A percentile compares a stretch with the other conserved stretches of the same genome.
These are phyloP conservation scores for Ganoderma leucocontextum DNA, from an alignment of 1,284 basidiomycete genomes.

Conservation along the genomic window DNA sequence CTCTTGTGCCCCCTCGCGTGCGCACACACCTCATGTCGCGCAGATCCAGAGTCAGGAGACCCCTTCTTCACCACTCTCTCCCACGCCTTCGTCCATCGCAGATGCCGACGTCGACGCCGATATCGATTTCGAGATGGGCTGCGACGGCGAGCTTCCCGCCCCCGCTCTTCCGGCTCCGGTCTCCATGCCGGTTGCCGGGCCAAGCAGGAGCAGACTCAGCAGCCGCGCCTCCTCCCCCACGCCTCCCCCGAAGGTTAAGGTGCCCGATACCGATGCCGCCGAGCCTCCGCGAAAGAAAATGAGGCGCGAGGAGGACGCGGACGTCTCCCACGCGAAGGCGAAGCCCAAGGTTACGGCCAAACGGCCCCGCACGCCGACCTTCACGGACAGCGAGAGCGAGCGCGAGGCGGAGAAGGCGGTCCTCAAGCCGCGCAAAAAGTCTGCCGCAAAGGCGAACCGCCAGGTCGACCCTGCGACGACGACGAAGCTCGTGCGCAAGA, in stretches of 20 bases:
- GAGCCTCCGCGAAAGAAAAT: constrained; percentile 27
- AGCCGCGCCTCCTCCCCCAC: constrained; percentile 10
- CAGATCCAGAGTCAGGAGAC: constrained; percentile 9
- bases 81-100: constrained; percentile 24
- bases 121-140: constrained; percentile 8
- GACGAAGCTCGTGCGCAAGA: constrained; percentile 24
- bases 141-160: neutral
- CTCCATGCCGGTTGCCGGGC: neutral
- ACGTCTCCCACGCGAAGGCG: neutral
- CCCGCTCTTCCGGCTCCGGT: neutral
- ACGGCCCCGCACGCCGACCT: constrained; percentile 11
- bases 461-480: neutral
- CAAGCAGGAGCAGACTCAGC: neutral
- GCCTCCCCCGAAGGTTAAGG: neutral
- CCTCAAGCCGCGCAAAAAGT: constrained; percentile 4
- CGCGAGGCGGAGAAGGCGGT: neutral
- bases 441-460: neutral
- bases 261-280: neutral
- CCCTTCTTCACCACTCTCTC: constrained; percentile 31
- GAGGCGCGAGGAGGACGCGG: constrained; percentile 9
- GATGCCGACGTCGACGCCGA: constrained; percentile 14
- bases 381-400: constrained; percentile 21
- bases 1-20: constrained; percentile 14
- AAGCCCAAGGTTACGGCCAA: neutral
- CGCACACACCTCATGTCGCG: constrained; percentile 10